Evolutionary conservation across 148 eudicot species (phyloP).

Genomic region (Oxyria digyna): DNA sequence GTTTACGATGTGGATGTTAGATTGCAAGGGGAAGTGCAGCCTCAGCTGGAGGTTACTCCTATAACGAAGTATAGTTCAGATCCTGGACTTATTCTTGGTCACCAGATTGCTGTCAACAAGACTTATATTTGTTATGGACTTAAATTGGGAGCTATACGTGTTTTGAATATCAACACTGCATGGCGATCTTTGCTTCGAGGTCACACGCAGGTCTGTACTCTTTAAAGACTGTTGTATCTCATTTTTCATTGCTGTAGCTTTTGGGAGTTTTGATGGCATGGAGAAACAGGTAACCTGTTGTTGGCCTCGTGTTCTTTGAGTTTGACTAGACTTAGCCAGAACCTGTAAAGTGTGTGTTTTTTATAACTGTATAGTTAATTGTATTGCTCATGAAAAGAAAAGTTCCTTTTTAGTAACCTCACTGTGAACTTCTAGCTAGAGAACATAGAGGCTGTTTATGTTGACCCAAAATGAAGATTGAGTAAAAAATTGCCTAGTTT

Average conservation of each 20-base stretch:
- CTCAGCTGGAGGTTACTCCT: constrained; percentile 93
- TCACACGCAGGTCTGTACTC: constrained; percentile 54
- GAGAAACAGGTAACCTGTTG: background rate
- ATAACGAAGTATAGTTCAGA: constrained; percentile 89
- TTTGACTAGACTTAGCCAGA: background rate
- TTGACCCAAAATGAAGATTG: no score
- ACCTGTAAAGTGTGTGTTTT: background rate
- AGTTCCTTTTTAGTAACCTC: background rate
- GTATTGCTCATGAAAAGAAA: background rate
- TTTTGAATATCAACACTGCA: constrained; percentile 87
- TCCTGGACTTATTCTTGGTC: constrained; percentile 75
- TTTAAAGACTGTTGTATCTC: background rate
- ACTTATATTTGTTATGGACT: constrained; percentile 90
- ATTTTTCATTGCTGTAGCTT: background rate
- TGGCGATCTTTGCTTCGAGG: constrained; percentile 83
- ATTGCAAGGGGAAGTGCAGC: constrained; percentile 83
- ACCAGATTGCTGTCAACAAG: constrained; percentile 89
- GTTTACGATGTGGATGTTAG: constrained; percentile 74
- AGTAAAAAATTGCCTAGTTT: no score
- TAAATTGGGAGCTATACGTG: constrained; percentile 80
- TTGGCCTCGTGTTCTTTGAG: background rate
- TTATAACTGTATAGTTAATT: background rate
- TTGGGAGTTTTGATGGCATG: background rate
- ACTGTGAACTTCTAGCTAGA: no score
- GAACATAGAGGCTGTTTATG: no score